Conservation (phyloP, 176 grass and related monocot genomes). For the Rhynchospora tenuis region DNA sequence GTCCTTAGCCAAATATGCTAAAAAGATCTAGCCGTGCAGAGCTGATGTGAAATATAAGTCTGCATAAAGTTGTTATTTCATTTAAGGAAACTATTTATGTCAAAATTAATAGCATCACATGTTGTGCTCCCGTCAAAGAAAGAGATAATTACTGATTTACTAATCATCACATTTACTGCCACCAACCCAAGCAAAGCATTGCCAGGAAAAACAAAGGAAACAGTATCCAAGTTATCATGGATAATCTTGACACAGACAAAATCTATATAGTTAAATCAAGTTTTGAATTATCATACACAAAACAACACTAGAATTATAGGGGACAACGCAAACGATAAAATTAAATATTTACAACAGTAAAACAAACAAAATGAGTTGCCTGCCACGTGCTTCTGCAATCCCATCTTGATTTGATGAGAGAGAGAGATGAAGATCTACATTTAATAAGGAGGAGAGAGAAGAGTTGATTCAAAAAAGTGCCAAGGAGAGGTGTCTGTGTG, state of each 20-base stretch:
- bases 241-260: background rate
- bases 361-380: background rate
- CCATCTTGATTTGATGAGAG: slow-evolving; percentile 7
- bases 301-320: background rate
- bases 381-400: background rate
- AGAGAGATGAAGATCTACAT: background rate
- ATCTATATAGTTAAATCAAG: background rate
- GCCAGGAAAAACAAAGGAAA: background rate
- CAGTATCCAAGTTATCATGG: background rate
- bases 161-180: background rate
- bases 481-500: background rate
- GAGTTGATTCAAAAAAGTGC: slow-evolving; percentile 13
- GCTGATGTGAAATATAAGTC: background rate
- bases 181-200: background rate
- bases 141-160: background rate
- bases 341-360: slow-evolving; percentile 23
- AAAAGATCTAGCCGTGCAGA: background rate
- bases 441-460: slow-evolving; percentile 7
- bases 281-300: slow-evolving; percentile 1
- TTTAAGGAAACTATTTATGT: background rate
- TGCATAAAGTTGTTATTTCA: background rate
- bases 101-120: background rate
- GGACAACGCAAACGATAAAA: slow-evolving; percentile 1
- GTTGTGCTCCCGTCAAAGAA: background rate
- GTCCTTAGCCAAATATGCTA: background rate